Base-by-base conservation (phyloP, 495 filamentous ascomycete species). In the Penicillium paxilli region DNA sequence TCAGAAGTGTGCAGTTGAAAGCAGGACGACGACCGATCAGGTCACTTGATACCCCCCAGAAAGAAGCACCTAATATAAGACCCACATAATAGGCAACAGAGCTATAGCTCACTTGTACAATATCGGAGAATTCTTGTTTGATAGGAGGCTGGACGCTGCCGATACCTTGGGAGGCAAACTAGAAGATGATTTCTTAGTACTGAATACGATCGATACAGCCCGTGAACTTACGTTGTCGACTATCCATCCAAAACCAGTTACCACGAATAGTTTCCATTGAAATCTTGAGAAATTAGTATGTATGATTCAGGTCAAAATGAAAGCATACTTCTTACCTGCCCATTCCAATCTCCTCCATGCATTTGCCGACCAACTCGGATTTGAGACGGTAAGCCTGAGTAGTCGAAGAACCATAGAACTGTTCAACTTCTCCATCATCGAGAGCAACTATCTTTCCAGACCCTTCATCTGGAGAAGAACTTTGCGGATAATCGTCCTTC, bases 231-330 rank as follows among this genome's bases (percentile, higher is more conserved):
- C 67, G 28, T 70, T 70, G 50, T 72, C 69, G 3, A 72, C 65
- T 19, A 70, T 65, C 63, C 63, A 72, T 24, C 69, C 67, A 28
- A 72, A 72, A 0, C 69, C 69, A 23, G 67, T 68, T 0, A 70
- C 58, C 9, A 67, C 54, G 25, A 68, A 72, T 0, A 72, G 58
- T 23, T 64, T 65, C 62, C 63, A 72, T 61, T 72, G 69, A 19
- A 68, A 72, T 26, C 66, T 72, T 24, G 1, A 11, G 2, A 20
- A 12, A 32, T 63, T 16, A 61, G 41, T 14, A 26, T 32, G 1
- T 17, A 19, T 22, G 7, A 35, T 14, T 19, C 42, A 16, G 21
- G 37, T n/a, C n/a, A n/a, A n/a, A 22, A 2, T 19, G n/a, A 16
- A 16, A 41, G 16, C 12, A 24, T 10, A 14, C 22, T n/a, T 49